Base-by-base conservation (phyloP, 1,139 yeast genomes). In the Blastobotrys arbuscula region DNA sequence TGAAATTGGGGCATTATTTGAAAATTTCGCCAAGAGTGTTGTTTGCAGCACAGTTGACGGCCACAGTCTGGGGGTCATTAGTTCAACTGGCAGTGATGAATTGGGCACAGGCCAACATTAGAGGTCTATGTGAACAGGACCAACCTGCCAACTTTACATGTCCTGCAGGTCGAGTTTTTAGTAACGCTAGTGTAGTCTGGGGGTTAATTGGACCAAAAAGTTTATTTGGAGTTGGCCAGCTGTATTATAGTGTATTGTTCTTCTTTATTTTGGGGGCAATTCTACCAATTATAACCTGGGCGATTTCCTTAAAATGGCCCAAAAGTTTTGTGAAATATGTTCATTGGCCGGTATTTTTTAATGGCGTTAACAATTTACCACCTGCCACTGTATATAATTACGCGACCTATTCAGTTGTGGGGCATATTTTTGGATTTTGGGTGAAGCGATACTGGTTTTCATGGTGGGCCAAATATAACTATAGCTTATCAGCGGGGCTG, bases 381-480 rank as follows among this genome's bases (percentile, higher is more conserved):
- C 81, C 83, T 1, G 79, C 79, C 2, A 74, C 80, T 3, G 72
- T 77, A 31, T 73, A 71, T 59, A 76, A 74, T 54, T 76, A 74
- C 60, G 72, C 72, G 23, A 66, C 78, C 7, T 77, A 72, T 59
- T 71, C 75, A 50, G 64, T 68, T 4, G 75, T 76, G 28, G 79
- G 82, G 36, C 68, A 77, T 44, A 53, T 69, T n/a, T 79, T 78
- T 63, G 77, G 77, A 46, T 78, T 66, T 64, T 73, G 68, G 63
- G 62, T 79, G 52, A 76, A 76, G 56, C 69, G 74, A 44, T 68
- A 67, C 54, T 75, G 73, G 67, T 75, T 77, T 60, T 72, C 72
- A 54, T 81, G 84, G 85, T 81, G 84, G 84, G 68, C 78, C 41
- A 80, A 80, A 68, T 81, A 81, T 67, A 78, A 78, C 62, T 79